Conservation (phyloP, 345 rosid genomes). For the Aquilaria malaccensis region DNA sequence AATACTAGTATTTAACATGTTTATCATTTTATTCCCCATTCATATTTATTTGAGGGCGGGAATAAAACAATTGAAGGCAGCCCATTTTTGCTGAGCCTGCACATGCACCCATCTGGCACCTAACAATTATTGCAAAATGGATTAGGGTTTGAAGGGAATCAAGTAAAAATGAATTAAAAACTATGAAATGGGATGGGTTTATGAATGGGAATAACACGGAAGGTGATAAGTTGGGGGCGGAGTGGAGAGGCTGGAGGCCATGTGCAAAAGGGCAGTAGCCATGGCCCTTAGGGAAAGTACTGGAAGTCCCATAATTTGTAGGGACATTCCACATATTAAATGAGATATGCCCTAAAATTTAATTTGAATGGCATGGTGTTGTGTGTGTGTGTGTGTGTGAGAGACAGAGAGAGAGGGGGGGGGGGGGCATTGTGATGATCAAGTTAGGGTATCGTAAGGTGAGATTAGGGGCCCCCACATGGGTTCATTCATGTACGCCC, state of each 20-base stretch:
- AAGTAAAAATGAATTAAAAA: conserved; percentile 1
- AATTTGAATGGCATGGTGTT: no score
- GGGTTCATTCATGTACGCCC: conserved; percentile 24
- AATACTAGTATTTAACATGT: no score
- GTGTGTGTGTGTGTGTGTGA: no score
- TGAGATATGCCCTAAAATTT: no score
- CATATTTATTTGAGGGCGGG: no score
- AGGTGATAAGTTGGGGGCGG: conserved; percentile 21
- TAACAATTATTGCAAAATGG: conserved; percentile 15
- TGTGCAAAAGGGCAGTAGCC: conserved; percentile 31
- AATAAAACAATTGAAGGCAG: conserved; percentile 6
- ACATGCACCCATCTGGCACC: conserved; percentile 35
- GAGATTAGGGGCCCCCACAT: conserved; percentile 27
- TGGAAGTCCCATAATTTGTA: conserved; percentile 11
- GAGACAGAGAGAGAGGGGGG: no score
- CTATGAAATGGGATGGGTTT: not conserved
- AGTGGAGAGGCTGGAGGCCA: conserved; percentile 33
- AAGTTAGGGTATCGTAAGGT: not conserved
- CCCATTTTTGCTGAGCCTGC: conserved; percentile 11
- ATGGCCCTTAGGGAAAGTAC: not conserved
- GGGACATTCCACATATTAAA: conserved; percentile 7
- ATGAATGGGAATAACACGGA: conserved; percentile 23
- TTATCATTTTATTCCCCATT: no score
- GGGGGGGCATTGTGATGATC: no score
- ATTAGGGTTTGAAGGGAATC: not conserved